Conservation (phyloP, 2,329 filamentous ascomycete genomes). For the Colletotrichum sp. region DNA sequence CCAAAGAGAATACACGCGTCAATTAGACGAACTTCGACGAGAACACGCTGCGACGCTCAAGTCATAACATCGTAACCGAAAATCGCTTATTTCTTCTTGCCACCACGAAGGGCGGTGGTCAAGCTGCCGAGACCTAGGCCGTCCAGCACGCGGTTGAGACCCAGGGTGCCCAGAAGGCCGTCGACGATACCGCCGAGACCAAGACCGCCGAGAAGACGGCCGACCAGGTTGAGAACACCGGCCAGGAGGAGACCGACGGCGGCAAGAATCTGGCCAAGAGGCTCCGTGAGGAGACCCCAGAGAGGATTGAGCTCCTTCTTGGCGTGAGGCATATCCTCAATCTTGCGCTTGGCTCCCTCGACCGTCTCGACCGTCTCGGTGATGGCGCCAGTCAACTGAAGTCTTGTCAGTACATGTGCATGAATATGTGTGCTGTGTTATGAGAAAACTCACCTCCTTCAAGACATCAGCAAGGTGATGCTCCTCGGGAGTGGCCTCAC, state of each 20-base stretch:
- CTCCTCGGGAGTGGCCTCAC: constrained; percentile 83
- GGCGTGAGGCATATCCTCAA: constrained; percentile 89
- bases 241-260: constrained; percentile 83
- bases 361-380: constrained; percentile 87
- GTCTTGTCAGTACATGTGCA: background rate
- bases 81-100: constrained; percentile 33
- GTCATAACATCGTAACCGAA: background rate
- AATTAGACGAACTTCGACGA: background rate
- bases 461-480: constrained; percentile 83
- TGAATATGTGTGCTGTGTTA: background rate
- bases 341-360: constrained; percentile 86
- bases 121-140: constrained; percentile 69
- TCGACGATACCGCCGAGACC: constrained; percentile 84
- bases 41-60: background rate
- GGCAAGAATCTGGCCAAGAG: constrained; percentile 89
- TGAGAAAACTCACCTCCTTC: constrained; percentile 66
- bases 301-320: constrained; percentile 95
- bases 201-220: constrained; percentile 78
- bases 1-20: background rate
- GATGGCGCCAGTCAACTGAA: constrained; percentile 75
- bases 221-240: constrained; percentile 85
- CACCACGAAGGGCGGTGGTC: constrained; percentile 38
- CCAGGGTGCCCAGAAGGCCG: constrained; percentile 77
- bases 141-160: constrained; percentile 76
- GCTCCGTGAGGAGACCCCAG: constrained; percentile 83